These are phyloP conservation scores for Euphrasia arctica DNA, from an alignment of 305 asterid species.

Conservation along the genomic window DNA sequence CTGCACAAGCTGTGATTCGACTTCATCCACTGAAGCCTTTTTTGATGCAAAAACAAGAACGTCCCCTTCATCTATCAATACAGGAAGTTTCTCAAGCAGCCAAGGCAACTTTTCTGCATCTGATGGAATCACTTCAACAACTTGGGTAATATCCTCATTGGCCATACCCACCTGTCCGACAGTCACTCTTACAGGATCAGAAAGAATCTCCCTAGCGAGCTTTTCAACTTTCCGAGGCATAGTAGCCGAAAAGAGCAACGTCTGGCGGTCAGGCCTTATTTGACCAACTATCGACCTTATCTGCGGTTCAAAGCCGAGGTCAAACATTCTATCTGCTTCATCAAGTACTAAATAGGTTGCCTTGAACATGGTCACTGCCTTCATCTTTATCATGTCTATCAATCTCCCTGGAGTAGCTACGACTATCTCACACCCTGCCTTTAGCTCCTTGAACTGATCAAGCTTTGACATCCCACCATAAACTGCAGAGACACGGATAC, in stretches of 20 bases:
- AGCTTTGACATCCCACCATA: conserved; percentile 99
- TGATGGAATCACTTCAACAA: conserved; percentile 72
- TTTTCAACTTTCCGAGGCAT: conserved; percentile 96
- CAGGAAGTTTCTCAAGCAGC: conserved; percentile 92
- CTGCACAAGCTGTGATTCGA: conserved; percentile 67
- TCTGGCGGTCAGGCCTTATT: conserved; percentile 96
- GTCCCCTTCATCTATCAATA: conserved; percentile 85
- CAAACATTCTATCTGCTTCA: conserved; percentile 99
- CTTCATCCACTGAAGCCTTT: conserved; percentile 84
- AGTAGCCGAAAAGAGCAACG: conserved; percentile 93
- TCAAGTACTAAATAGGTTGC: conserved; percentile 92
- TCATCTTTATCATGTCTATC: conserved; percentile 95
- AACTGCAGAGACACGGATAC: conserved; percentile 91
- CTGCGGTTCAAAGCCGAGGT: conserved; percentile 98
- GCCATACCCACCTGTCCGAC: conserved; percentile 99
- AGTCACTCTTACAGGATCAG: conserved; percentile 89
- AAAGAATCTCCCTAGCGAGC: conserved; percentile 90
- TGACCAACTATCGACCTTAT: conserved; percentile 95
- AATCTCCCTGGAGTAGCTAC: conserved; percentile 98
- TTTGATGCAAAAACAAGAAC: conserved; percentile 94
- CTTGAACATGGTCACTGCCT: conserved; percentile 81
- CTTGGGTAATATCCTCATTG: conserved; percentile 93
- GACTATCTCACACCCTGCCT: conserved; percentile 96
- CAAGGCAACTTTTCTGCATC: conserved; percentile 83
- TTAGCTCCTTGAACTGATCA: conserved; percentile 93